Base-by-base conservation (phyloP, 148 eudicot genomes). In the Rhododendron williamsianum region DNA sequence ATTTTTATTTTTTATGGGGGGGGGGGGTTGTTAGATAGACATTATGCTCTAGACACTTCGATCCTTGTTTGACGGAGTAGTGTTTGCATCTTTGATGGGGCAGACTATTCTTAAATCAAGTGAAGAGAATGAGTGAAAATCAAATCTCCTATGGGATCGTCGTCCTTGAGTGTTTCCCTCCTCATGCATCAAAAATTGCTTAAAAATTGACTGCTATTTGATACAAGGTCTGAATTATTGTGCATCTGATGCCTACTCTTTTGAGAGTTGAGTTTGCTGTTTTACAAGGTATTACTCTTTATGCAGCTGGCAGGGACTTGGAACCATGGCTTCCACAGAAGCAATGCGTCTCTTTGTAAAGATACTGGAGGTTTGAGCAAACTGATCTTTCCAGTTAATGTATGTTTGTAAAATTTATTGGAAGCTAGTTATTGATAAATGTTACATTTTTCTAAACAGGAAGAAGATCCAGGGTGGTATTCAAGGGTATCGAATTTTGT, bases 281-380 rank as follows among this genome's bases (percentile, higher is more conserved):
- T 85, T 35, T 78, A 27, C 76, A 74, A 60, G 10, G 81, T 82
- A 54, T 54, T 52, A 2, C 71, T 80, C 13, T 86, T 77, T 83
- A 58, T 94, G 87, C 92, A 97, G 99, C 90, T 97, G 99, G 99
- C 91, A 91, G 89, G 94, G 91, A 84, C 96, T 95, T 85, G 98
- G 94, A 81, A 92, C 90, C 88, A 97, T 97, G 98, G 94, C 96
- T 65, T 89, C 98, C 84, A 91, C 98, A 43, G 99, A 97, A 88
- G 99, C 99, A 87, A 97, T 97, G 99, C 98, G 98, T 84, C 93
- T 95, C 56, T 97, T 97, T 92, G 99, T 97, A 85, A 97, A 95
- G 91, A 95, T 95, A 88, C 90, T 95, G 80, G 99, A 97, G 98
- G 99, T 97, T 85, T 65, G 86, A 30, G 41, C 69, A 73, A 89